Evolutionary conservation across 2,329 filamentous ascomycete genomes (phyloP), one percentile per base, ranked within the genome.

Genomic region (Cryphonectria japonica): DNA sequence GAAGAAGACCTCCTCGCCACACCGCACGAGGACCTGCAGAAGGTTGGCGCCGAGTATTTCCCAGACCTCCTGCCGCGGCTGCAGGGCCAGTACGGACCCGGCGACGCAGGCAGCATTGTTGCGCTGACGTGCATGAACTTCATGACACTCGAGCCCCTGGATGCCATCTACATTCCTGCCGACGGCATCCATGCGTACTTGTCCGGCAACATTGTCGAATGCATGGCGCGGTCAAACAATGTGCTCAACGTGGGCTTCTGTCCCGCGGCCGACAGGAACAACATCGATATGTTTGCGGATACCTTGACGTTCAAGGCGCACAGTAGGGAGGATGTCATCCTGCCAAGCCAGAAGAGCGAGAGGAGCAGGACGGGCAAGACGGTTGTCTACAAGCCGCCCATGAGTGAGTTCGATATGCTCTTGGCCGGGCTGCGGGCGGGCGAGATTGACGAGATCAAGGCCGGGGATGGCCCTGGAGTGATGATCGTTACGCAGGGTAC

Each of bases 221-320:
- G 91, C 80, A 94, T 94, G 92, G 92, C 92, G 1, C 86, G 91
- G 9, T 89, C 86, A 29, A 90, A 94, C 82, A 93, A 93, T 71
- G 91, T 94, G 1, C 83, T 94, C 66, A 93, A 92, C 78, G 89
- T 88, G 0, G 92, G 92, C 0, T 93, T 95, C 82, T 94, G 91
- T 75, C 91, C 92, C 0, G 83, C 84, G 1, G 86, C 88, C 0
- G 88, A 92, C 63, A 85, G 91, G 16, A 86, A 92, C 76, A 88
- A 84, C 60, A 83, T 90, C 34, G 89, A 92, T 26, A 78, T 90
- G 39, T 94, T 94, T 79, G 84, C 83, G 32, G 82, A 86, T 3
- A 85, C 87, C 1, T 77, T 94, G 26, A 91, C 87, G 0, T 94
- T 93, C 81, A 83, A 83, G 50, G 87, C 89, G 0, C 89, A 93